Evolutionary conservation across 441 rosid genomes (phyloP).

Genomic region (Arabidopsis lyrata): DNA sequence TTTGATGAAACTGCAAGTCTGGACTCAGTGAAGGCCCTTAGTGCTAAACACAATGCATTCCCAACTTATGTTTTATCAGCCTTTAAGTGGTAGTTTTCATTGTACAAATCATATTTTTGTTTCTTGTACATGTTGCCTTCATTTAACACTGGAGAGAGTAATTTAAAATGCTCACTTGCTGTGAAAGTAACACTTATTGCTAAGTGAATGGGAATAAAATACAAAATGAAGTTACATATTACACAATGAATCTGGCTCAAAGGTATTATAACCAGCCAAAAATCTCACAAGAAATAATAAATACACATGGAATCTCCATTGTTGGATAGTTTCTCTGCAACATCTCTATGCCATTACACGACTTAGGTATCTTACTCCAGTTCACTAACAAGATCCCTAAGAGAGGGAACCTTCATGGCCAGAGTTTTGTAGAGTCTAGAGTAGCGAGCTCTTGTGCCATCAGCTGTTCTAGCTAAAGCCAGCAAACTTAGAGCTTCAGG

Average conservation of each 20-base stretch:
- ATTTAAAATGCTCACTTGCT: neutral
- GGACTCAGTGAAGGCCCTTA: conserved; percentile 62
- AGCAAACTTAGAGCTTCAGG: conserved; percentile 95
- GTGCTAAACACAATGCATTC: conserved; percentile 65
- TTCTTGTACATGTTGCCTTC: conserved; percentile 10
- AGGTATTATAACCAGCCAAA: conserved; percentile 27
- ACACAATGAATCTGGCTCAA: conserved; percentile 36
- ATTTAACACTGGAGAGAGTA: neutral
- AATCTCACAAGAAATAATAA: conserved; percentile 31
- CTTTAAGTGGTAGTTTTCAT: conserved; percentile 68
- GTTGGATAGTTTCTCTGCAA: conserved; percentile 13
- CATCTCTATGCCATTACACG: conserved; percentile 47
- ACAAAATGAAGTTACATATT: conserved; percentile 31
- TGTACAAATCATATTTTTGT: conserved; percentile 20
- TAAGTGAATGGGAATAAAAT: conserved; percentile 26
- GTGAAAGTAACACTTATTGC: conserved; percentile 5
- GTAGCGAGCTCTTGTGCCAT: conserved; percentile 96
- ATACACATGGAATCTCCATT: conserved; percentile 32
- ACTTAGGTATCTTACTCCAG: conserved; percentile 85
- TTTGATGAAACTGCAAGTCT: conserved; percentile 68
- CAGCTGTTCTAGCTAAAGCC: conserved; percentile 94
- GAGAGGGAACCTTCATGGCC: conserved; percentile 97
- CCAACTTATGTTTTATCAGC: conserved; percentile 82
- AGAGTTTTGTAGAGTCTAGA: conserved; percentile 95
- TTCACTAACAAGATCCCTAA: conserved; percentile 87